Conservation (phyloP, 2,329 filamentous ascomycete species). For the Aspergillus unguis region DNA sequence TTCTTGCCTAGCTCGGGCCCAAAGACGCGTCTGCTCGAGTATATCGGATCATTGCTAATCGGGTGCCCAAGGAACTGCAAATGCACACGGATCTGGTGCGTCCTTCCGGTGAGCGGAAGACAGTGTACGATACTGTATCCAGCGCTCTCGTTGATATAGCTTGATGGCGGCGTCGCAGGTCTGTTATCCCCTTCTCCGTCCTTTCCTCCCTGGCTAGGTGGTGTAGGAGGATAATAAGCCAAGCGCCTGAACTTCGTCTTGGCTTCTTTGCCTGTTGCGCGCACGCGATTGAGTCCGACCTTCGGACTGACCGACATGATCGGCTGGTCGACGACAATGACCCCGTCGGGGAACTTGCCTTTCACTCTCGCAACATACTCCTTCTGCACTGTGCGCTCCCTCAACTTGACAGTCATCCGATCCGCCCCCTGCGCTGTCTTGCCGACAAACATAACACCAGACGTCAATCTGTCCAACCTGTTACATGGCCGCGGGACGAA, state of each 20-base stretch:
- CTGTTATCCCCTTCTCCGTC: conserved; percentile 23
- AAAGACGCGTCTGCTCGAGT: conserved; percentile 91
- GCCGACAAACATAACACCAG: conserved; percentile 96
- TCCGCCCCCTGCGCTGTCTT: conserved; percentile 81
- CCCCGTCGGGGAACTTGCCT: conserved; percentile 86
- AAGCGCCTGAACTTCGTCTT: conserved; percentile 87
- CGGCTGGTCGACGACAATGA: conserved; percentile 88
- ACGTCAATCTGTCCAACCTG: conserved; percentile 87
- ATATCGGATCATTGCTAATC: conserved; percentile 96
- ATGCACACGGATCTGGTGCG: conserved; percentile 92
- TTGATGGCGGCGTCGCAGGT: conserved; percentile 33
- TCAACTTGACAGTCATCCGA: conserved; percentile 70
- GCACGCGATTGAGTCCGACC: conserved; percentile 87
- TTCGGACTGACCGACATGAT: conserved; percentile 94
- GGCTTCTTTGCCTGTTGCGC: conserved; percentile 86
- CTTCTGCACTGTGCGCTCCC: conserved; percentile 78
- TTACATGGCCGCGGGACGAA: conserved; percentile 75
- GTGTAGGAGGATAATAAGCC: conserved; percentile 72
- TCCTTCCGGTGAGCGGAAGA: conserved; percentile 86
- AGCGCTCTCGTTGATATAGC: conserved; percentile 47
- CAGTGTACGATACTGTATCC: conserved; percentile 96
- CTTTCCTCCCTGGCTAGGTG: conserved; percentile 15
- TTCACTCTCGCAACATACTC: conserved; percentile 92
- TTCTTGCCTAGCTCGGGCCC: conserved; percentile 70
- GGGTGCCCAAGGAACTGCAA: conserved; percentile 92